Conservation (phyloP, 805 yeast species). For the Ogataea siamensis region DNA sequence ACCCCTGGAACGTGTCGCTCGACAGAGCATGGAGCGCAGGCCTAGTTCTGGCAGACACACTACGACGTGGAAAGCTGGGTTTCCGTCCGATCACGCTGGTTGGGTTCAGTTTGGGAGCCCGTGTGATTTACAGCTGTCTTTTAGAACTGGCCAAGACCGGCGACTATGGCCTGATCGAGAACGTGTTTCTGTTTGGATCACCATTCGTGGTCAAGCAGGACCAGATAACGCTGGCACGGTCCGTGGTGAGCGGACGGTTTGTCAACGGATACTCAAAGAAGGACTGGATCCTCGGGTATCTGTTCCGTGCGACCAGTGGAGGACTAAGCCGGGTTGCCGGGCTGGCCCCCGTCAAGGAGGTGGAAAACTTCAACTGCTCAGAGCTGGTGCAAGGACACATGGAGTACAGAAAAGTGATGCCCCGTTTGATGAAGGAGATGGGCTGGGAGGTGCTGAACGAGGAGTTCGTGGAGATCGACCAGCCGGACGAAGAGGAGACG, state of each 20-base stretch:
- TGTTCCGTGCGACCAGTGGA: constrained; percentile 94
- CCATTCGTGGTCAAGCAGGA: constrained; percentile 81
- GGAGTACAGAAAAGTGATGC: constrained; percentile 96
- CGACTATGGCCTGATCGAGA: constrained; percentile 84
- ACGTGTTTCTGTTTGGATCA: constrained; percentile 83
- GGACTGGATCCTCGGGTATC: constrained; percentile 95
- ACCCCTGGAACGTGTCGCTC: constrained; percentile 96
- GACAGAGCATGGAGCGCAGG: constrained; percentile 99
- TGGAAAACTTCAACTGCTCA: constrained; percentile 88
- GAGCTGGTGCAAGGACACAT: constrained; percentile 89
- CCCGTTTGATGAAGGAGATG: constrained; percentile 62
- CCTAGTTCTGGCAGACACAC: constrained; percentile 81
- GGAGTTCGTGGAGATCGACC: constrained; percentile 93
- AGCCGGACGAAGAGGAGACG: constrained; percentile 85
- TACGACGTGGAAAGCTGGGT: constrained; percentile 84
- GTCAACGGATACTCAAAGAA: constrained; percentile 87
- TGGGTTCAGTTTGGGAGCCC: constrained; percentile 91
- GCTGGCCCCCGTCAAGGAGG: constrained; percentile 67
- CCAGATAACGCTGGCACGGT: constrained; percentile 72
- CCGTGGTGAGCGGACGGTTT: constrained; percentile 86
- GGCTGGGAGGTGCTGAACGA: constrained; percentile 85
- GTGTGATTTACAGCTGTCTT: constrained; percentile 87
- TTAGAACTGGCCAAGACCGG: constrained; percentile 81
- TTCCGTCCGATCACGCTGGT: constrained; percentile 88
- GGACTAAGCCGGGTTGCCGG: constrained; percentile 93